A percentile compares a stretch with the other conserved stretches of the same genome.
Conservation (phyloP, 495 filamentous ascomycete species). For the Xylaria venustula region DNA sequence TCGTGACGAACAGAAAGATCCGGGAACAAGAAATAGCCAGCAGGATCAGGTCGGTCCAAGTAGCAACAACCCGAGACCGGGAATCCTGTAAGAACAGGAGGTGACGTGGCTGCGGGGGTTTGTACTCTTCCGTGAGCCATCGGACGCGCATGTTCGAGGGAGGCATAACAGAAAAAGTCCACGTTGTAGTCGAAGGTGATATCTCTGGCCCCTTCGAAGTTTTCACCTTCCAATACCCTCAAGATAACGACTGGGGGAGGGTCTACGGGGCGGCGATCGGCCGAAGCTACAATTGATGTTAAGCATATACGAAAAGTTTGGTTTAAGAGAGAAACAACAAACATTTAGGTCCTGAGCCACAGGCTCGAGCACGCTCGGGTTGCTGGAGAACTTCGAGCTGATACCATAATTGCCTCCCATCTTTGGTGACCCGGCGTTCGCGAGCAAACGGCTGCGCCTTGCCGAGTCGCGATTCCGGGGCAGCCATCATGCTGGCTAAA, state of each 20-base stretch:
- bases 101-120: conserved; percentile 60
- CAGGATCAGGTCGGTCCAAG: conserved; percentile 83
- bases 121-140: conserved; percentile 79
- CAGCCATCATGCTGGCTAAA: conserved; percentile 44
- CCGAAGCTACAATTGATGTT: conserved; percentile 63
- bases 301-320: not conserved
- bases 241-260: conserved; percentile 96
- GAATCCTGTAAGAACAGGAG: conserved; percentile 89
- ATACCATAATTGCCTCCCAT: conserved; percentile 81
- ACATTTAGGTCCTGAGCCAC: conserved; percentile 95
- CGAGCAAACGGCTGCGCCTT: conserved; percentile 45
- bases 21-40: conserved; percentile 97
- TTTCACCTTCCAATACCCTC: conserved; percentile 79
- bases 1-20: conserved; percentile 97
- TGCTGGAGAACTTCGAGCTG: conserved; percentile 86
- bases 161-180: conserved; percentile 97
- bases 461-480: conserved; percentile 51
- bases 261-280: conserved; percentile 94
- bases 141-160: conserved; percentile 80
- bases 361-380: conserved; percentile 92
- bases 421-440: conserved; percentile 66
- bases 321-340: conserved; percentile 32
- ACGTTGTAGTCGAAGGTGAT: conserved; percentile 93
- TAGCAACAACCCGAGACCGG: conserved; percentile 97
- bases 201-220: conserved; percentile 56